Base-by-base conservation (phyloP, 73 alveolate species). In the Paramecium octaurelia region DNA sequence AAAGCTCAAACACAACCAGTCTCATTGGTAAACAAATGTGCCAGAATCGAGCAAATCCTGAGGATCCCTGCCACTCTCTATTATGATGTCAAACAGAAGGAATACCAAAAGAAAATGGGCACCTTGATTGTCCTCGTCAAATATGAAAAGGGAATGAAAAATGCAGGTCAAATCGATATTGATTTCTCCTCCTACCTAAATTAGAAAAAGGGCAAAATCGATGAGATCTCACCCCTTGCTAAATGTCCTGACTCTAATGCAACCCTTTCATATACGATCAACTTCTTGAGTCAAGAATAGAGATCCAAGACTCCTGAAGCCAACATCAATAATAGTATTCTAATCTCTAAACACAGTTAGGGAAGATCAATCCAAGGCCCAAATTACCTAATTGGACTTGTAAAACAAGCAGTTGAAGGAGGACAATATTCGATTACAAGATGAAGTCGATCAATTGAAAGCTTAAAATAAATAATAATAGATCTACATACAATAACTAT, bases 241-340 rank as follows among this genome's bases (percentile, higher is more conserved):
- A 48, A 80, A 8, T 80, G 91, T 48, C 91, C 91, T 3, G 91
- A 80, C 24, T 8, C 70, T 4, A 80, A 80, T 44, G 91, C 91
- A 3, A 40, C 31, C 5, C 57, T 80, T 10, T 24, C 48, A 43
- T 80, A 31, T 43, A 48, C 70, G 1, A 27, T 80, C n/a, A 80
- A 80, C 18, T 80, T 80, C 34, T 23, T 80, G 20, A 40, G 36
- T 44, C 16, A 80, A 48, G 91, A 44, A 11, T 12, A 80, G 14
- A 80, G 91, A 46, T 80, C 91, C 16, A 80, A 80, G 24, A 80
- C 91, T 18, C 91, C 91, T 20, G 91, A 80, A 80, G 91, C 91
- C 2, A 48, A 42, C 7, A 80, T 80, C 3, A 80, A 48, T 80
- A 18, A 40, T 24, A 80, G 91, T 80, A 80, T 80, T 80, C 36